Conservation (phyloP, 2,329 filamentous ascomycete genomes). For the Aspergillus caelatus region DNA sequence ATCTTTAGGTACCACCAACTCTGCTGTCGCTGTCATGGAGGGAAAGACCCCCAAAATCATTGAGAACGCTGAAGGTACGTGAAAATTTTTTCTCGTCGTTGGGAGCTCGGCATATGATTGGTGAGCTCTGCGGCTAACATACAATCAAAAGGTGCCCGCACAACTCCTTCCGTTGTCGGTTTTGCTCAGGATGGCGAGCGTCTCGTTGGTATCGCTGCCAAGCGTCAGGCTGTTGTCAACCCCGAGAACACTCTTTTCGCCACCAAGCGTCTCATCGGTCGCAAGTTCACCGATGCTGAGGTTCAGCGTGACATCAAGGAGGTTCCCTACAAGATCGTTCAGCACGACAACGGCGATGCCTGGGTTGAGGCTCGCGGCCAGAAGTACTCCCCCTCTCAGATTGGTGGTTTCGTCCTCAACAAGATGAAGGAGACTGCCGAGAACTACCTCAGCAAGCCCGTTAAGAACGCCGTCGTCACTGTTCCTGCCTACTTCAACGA, state of each 20-base stretch:
- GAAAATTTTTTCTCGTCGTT: constrained; percentile 20
- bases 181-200: constrained; percentile 96
- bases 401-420: constrained; percentile 92
- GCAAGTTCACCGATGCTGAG: constrained; percentile 92
- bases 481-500: constrained; percentile 99
- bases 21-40: constrained; percentile 96
- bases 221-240: constrained; percentile 98
- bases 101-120: background rate
- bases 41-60: constrained; percentile 95
- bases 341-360: constrained; percentile 94
- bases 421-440: constrained; percentile 99
- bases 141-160: constrained; percentile 69
- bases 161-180: constrained; percentile 91
- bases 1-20: constrained; percentile 81
- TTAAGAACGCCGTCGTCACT: constrained; percentile 96
- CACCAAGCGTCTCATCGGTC: constrained; percentile 97
- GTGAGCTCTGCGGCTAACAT: constrained; percentile 19
- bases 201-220: constrained; percentile 93
- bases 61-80: constrained; percentile 89
- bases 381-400: constrained; percentile 97
- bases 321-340: constrained; percentile 97
- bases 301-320: constrained; percentile 97
- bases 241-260: constrained; percentile 98
- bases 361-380: constrained; percentile 93
- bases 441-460: constrained; percentile 82